Evolutionary conservation across 225 moss, liverwort and hornwort species (phyloP).

Genomic region (Takakia lepidozioides): DNA sequence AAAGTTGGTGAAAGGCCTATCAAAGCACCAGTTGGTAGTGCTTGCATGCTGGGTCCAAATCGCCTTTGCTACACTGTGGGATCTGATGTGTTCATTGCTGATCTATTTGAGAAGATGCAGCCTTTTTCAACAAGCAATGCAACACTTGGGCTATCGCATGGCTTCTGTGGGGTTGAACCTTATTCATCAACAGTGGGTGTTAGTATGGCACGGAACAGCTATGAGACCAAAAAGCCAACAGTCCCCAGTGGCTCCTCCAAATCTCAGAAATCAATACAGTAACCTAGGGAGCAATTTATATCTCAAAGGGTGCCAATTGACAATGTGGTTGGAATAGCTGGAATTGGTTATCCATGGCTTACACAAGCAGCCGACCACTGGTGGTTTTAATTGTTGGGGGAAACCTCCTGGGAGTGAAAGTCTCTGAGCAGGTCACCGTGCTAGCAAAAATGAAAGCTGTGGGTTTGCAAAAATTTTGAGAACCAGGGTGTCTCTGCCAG

Average conservation of each 20-base stretch:
- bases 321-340: too few relatives aligned
- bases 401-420: too few relatives aligned
- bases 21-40: slow-evolving; percentile 40
- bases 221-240: neutral
- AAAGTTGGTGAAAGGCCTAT: slow-evolving; percentile 35
- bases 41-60: slow-evolving; percentile 51
- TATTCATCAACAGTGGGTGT: too few relatives aligned
- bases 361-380: slow-evolving; percentile 50
- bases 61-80: slow-evolving; percentile 49
- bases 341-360: slow-evolving; percentile 18
- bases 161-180: too few relatives aligned
- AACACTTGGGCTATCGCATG: too few relatives aligned
- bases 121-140: slow-evolving; percentile 4
- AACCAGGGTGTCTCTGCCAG: too few relatives aligned
- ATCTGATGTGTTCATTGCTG: slow-evolving; percentile 33
- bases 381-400: slow-evolving; percentile 48
- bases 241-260: neutral
- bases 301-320: too few relatives aligned
- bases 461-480: too few relatives aligned
- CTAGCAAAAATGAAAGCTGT: too few relatives aligned
- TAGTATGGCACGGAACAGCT: too few relatives aligned
- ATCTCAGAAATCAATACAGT: neutral
- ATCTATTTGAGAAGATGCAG: slow-evolving; percentile 23
- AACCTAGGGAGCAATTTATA: too few relatives aligned
- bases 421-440: too few relatives aligned